phyloP scores from a whole-genome alignment of 1,284 basidiomycete genomes.

The Papiliotrema fonsecae region DNA sequence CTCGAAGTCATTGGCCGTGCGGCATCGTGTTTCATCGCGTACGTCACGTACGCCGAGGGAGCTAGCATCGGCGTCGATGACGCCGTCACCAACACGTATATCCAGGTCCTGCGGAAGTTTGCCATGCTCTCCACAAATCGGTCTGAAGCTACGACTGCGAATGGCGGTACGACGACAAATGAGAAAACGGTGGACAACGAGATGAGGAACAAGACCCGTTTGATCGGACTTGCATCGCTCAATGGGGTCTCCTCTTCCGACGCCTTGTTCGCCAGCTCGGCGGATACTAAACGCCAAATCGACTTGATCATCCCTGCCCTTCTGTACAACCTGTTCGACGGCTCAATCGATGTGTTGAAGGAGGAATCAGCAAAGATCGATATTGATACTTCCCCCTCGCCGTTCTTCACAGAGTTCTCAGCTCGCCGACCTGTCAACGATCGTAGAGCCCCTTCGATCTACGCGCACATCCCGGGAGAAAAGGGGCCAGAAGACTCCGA shows the following conservation, averaged over 20 bases:
- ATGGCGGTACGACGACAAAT: constrained; percentile 8
- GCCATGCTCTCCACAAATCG: no score
- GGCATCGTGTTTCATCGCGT: constrained; percentile 79
- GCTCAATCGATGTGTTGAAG: constrained; percentile 59
- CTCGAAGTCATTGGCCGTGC: constrained; percentile 79
- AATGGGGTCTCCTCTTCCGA: constrained; percentile 79
- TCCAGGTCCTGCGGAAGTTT: constrained; percentile 65
- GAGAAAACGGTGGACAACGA: constrained; percentile 33
- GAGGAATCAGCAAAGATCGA: constrained; percentile 63
- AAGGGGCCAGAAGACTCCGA: constrained; percentile 71
- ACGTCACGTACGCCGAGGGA: constrained; percentile 88
- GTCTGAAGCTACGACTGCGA: constrained; percentile 53
- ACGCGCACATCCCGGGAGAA: constrained; percentile 79
- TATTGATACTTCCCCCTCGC: constrained; percentile 60
- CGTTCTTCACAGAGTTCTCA: constrained; percentile 74
- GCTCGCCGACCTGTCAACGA: constrained; percentile 64
- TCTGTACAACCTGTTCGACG: constrained; percentile 63
- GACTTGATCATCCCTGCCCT: constrained; percentile 69
- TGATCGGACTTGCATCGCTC: constrained; percentile 80
- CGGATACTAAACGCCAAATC: constrained; percentile 69
- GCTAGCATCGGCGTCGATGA: constrained; percentile 72
- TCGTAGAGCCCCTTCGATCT: constrained; percentile 78
- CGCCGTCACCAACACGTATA: constrained; percentile 64
- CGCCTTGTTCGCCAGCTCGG: constrained; percentile 70
- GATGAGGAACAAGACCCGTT: constrained; percentile 59